These are phyloP conservation scores for Cocos nucifera DNA, from an alignment of 176 grass and related monocot species.

Conservation along the genomic window DNA sequence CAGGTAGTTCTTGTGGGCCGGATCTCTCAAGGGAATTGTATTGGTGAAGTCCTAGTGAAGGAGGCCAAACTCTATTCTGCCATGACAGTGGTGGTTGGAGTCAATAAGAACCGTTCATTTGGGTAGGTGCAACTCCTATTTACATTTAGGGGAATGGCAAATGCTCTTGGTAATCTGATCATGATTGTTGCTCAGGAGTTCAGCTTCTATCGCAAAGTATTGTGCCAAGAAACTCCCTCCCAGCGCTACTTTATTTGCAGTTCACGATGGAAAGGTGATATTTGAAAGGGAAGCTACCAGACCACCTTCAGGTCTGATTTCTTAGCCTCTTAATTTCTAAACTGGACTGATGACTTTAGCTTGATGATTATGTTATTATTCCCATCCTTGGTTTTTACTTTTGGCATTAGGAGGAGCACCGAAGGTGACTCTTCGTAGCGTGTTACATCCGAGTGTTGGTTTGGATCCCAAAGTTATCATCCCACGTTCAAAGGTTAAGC, in stretches of 20 bases:
- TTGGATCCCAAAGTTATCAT: slow-evolving; percentile 66
- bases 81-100: slow-evolving; percentile 63
- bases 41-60: slow-evolving; percentile 72
- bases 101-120: slow-evolving; percentile 64
- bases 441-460: slow-evolving; percentile 65
- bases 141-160: too few species aligned
- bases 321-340: neutral
- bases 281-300: slow-evolving; percentile 54
- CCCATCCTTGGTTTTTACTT: neutral
- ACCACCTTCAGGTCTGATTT: slow-evolving; percentile 41
- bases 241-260: slow-evolving; percentile 55
- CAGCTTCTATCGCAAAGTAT: slow-evolving; percentile 68
- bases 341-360: neutral
- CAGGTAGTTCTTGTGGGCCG: slow-evolving; percentile 82
- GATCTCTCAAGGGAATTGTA: slow-evolving; percentile 65
- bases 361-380: neutral
- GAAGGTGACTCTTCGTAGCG: slow-evolving; percentile 46
- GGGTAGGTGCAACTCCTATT: slow-evolving; percentile 36
- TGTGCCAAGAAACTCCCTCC: slow-evolving; percentile 76
- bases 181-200: slow-evolving; percentile 35
- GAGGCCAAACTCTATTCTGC: slow-evolving; percentile 85
- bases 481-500: slow-evolving; percentile 47
- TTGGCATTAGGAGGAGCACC: slow-evolving; percentile 44
- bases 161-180: neutral
- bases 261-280: slow-evolving; percentile 65